Base-by-base conservation (phyloP, 2,329 filamentous ascomycete genomes). In the Penicillium hordei region DNA sequence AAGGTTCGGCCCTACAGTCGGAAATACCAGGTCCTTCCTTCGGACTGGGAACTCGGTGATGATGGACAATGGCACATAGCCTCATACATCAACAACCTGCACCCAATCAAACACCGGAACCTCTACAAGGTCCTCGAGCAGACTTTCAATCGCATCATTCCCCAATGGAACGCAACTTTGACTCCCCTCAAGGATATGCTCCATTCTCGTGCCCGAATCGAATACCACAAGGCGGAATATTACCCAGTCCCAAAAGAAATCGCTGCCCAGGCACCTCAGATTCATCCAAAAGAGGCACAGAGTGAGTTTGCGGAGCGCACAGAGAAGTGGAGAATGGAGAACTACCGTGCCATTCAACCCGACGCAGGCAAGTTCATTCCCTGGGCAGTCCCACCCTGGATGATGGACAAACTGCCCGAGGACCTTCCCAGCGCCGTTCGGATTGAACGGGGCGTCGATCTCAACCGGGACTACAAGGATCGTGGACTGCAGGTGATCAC, bases 401-500 rank as follows among this genome's bases (percentile, higher is more conserved):
- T 73, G 53, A 66, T 72, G 66, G 48, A 59, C 9, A 63, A 68
- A 19, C 34, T 73, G 13, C 65, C 71, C 1, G 48, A 59, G 36
- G 65, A 70, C 25, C 55, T 71, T 19, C 61, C 65, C 5, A 61
- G 57, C 33, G 58, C 67, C 2, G 66, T 72, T 33, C 63, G 71
- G 1, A 64, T 72, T 27, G 63, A 69, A 43, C 63, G 64, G 13
- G 48, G 65, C 4, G 65, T 75, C 34, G 61, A 70, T n/a, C 64
- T 76, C n/a, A 65, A 63, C 31, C 57, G 68, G 9, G 63, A 75
- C n/a, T 81, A 77, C 58, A 62, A 68, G 9, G 65, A 76, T 1
- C 68, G 70, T 6, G 80, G 81, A 2, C 65, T 89, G 4, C 86
- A 89, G 63, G 70, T 89, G 36, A 85, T 89, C 49, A 80, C 88